These are phyloP conservation scores for Takashimella koratensis DNA, from an alignment of 1,284 basidiomycete genomes.

Conservation along the genomic window DNA sequence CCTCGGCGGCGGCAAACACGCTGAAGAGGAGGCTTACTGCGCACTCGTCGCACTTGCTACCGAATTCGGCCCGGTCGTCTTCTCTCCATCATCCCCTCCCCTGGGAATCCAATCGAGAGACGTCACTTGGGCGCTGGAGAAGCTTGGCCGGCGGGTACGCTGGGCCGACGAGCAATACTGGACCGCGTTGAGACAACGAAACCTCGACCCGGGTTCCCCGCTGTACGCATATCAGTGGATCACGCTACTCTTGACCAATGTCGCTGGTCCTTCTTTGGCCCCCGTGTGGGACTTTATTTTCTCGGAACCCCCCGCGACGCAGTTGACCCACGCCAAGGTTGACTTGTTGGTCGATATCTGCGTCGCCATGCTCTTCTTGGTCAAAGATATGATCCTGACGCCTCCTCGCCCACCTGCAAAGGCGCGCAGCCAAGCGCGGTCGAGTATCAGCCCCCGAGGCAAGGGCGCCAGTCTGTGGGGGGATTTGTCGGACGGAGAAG, in stretches of 20 bases:
- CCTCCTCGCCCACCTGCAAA: constrained; percentile 3
- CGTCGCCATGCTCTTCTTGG: constrained; percentile 38
- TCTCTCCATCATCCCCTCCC: constrained; percentile 5
- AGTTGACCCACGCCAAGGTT: constrained; percentile 28
- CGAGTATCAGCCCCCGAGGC: constrained; percentile 1
- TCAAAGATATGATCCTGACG: constrained; percentile 20
- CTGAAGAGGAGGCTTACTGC: constrained; percentile 47
- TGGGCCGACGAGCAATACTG: constrained; percentile 41
- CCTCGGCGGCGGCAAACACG: constrained; percentile 10
- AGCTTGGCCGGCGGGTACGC: constrained; percentile 27
- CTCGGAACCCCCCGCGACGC: constrained; percentile 29
- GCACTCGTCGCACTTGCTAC: constrained; percentile 35
- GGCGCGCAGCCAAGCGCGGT: background rate
- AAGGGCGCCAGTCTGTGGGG: constrained; percentile 10
- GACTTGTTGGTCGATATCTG: constrained; percentile 40
- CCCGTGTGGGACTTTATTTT: constrained; percentile 45
- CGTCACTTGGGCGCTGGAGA: constrained; percentile 16
- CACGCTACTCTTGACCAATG: constrained; percentile 27
- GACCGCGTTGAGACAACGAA: constrained; percentile 23
- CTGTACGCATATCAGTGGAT: constrained; percentile 43
- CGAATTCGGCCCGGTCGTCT: constrained; percentile 28
- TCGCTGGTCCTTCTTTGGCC: constrained; percentile 23
- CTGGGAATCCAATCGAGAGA: constrained; percentile 1
- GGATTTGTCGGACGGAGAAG: constrained; percentile 3
- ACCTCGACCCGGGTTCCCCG: constrained; percentile 33